These are phyloP conservation scores for Fusarium bactridioides DNA, from an alignment of 2,329 filamentous ascomycete species.

Conservation along the genomic window DNA sequence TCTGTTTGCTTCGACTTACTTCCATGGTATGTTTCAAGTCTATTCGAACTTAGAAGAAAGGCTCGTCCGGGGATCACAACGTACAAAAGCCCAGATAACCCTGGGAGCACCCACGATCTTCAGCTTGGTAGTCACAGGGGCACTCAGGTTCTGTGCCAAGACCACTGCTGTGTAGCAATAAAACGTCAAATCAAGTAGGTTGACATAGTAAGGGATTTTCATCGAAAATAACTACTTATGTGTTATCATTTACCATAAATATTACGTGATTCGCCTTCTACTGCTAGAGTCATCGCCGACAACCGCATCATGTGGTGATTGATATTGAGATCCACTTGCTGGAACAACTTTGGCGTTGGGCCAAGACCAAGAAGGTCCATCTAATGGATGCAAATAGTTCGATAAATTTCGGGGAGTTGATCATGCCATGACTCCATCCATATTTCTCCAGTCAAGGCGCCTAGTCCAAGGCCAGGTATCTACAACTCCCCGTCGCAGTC, in stretches of 20 bases:
- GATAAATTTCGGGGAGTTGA: slow-evolving; percentile 25
- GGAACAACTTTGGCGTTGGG: neutral
- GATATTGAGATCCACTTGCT: neutral
- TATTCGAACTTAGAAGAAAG: neutral
- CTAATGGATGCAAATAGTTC: neutral
- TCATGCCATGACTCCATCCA: slow-evolving; percentile 10
- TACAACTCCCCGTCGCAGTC: neutral
- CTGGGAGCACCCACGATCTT: neutral
- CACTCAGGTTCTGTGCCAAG: neutral
- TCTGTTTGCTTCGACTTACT: no score
- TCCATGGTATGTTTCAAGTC: neutral
- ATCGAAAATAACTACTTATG: neutral
- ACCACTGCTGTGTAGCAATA: neutral
- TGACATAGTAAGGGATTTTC: neutral
- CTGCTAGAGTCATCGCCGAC: neutral
- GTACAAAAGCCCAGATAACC: neutral
- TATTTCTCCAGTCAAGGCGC: neutral
- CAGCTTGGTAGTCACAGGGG: neutral
- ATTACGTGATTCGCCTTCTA: neutral
- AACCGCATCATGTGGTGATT: neutral
- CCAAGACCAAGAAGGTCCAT: neutral
- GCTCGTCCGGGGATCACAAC: no score
- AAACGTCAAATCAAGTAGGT: neutral
- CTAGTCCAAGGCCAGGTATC: neutral
- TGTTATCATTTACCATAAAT: neutral